Base-by-base conservation (phyloP, 1,284 basidiomycete genomes). In the Sporisorium exsertum region DNA sequence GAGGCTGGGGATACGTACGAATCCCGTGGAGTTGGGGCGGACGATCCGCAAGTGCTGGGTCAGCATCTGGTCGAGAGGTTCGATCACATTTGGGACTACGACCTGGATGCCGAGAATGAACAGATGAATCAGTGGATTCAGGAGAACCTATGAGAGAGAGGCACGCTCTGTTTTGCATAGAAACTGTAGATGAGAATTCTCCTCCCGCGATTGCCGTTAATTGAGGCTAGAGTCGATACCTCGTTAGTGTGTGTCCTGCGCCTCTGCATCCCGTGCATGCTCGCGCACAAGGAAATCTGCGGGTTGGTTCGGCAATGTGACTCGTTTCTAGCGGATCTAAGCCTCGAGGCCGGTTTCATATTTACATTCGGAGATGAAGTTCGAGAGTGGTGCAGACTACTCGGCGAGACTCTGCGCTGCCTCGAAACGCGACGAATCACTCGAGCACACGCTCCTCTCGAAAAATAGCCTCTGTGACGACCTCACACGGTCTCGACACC, bases 401-500 rank as follows among this genome's bases (percentile, higher is more conserved):
- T 40, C 37, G 15, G 18, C 18, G 10, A 5, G 3, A 1, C 16
- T 18, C 16, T 40, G 37, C 37, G 37, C 37, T 40, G 18, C 37
- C 16, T 16, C 37, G 37, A 40, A 3, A 35, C 33, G 37, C 37
- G 37, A 40, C 37, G 10, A 40, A 8, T 2, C 4, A 18, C 5
- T 8, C 16, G 15, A 16, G 18, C 18, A 8, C 35, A 35, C 13
- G 7, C 8, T 12, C 8, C 35, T 35, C 35, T 35, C 35, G 3
- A 3, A 3, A 15, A 35, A 3, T 15, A 32, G 5, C 4, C 3
- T 40, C 37, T 5, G 37, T 40, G 37, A 40, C 37, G 37, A 16
- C 9, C 10, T 49, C 9, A 50, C 18, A 50, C 49, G 1, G 49
- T 50, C 86, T 92, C 89, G 29, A 94, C 92, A 50, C 88, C 85